Base-by-base conservation (phyloP, 306 rosid genomes). In the Malus sylvestris region DNA sequence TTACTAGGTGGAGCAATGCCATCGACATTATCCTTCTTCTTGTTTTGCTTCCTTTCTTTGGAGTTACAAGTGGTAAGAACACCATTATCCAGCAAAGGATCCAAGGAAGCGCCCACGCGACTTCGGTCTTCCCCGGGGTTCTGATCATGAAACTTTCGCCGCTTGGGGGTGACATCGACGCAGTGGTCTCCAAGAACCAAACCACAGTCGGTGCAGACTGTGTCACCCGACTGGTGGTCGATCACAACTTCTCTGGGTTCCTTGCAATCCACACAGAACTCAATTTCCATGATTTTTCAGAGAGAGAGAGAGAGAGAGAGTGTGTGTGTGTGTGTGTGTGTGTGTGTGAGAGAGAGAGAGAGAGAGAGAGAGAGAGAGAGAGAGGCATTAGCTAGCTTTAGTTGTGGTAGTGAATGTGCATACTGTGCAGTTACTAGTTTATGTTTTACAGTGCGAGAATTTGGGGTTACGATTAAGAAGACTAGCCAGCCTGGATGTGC, bases 151-250 rank as follows among this genome's bases (percentile, higher is more conserved):
- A 79, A 79, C 33, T 12, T 22, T 16, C 78, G 63, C 83, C 83
- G 68, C 51, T 79, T 79, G 5, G 75, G 9, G 12, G 44, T 44
- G 20, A 49, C 51, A 45, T 68, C 78, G 14, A 70, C 44, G 68
- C 5, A 33, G 10, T 8, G n/a, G 13, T 60, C 38, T 9, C 40
- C 71, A 10, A 82, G 79, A 27, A 82, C 44, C 1, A 77, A 7
- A 20, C 85, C 82, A 66, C 85, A 68, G 9, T 67, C 76, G 8
- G 63, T 33, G 76, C 85, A 82, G 23, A 82, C 61, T 15, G 62
- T 72, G 79, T 77, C 59, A 10, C 79, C 79, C 1, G 59, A 19
- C 1, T 1, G 23, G 71, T 70, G 71, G 57, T 83, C 83, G 9
- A 62, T 25, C 25, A 75, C 71, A 4, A 76, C 4, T 0, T 67